Conservation (phyloP, 257 asterid genomes). For the Thymus mandschuricus region DNA sequence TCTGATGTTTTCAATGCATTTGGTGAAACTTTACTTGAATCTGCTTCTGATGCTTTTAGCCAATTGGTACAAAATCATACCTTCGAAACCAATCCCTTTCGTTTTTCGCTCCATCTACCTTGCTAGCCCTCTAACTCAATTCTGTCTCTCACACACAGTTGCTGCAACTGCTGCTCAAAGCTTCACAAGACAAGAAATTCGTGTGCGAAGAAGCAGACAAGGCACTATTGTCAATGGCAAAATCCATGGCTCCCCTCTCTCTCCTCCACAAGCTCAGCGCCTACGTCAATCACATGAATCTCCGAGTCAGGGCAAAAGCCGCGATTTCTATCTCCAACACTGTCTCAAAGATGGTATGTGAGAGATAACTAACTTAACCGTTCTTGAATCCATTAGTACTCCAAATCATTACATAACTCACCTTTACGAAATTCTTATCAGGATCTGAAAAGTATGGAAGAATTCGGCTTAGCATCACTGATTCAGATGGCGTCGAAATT, state of each 20-base stretch:
- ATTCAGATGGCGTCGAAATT: conserved; percentile 59
- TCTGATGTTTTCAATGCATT: conserved; percentile 79
- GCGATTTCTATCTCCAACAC: conserved; percentile 71
- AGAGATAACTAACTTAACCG: neutral
- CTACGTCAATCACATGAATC: conserved; percentile 70
- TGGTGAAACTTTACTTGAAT: conserved; percentile 64
- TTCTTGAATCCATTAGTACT: neutral
- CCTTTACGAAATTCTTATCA: conserved; percentile 34
- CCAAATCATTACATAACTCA: neutral
- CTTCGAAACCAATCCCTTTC: neutral
- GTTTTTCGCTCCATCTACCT: neutral
- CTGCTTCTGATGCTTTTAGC: conserved; percentile 60
- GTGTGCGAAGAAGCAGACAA: conserved; percentile 96
- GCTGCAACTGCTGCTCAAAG: conserved; percentile 86
- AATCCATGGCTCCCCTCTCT: conserved; percentile 67
- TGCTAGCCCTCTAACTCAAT: no score
- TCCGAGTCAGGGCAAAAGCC: conserved; percentile 81
- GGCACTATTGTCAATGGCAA: conserved; percentile 67
- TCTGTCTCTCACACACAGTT: conserved; percentile 44
- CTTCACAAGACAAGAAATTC: conserved; percentile 93
- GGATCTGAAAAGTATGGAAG: conserved; percentile 77
- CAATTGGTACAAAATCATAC: conserved; percentile 52
- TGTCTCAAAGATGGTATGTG: conserved; percentile 75
- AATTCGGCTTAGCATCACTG: conserved; percentile 56
- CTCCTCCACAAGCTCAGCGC: conserved; percentile 65